Base-by-base conservation (phyloP, 2,329 filamentous ascomycete species). In the Talaromyces verruculosus region DNA sequence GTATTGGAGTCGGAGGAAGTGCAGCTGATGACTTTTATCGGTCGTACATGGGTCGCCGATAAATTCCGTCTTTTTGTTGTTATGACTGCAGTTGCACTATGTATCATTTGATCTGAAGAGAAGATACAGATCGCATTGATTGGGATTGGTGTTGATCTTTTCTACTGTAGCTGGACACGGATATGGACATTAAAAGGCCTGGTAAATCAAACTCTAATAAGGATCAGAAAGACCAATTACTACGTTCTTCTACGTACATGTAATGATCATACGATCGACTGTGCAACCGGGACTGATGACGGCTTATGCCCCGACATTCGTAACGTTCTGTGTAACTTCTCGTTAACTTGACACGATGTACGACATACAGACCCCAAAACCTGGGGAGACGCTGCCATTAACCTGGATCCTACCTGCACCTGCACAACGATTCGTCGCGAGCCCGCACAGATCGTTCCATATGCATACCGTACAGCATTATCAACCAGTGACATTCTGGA, bases 1-100 rank as follows among this genome's bases (percentile, higher is more conserved):
- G 72, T 6, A 78, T 81, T 57, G 81, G 79, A 69, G 77, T 78
- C 66, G 80, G 78, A 11, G 81, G 84, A 66, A 89, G 91, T 74
- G 89, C 90, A 17, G 89, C 91, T 1, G 93, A 97, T 75, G 91
- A 92, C 77, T 97, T 98, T 79, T 96, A 95, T 77, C 87, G 91
- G 60, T 96, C 92, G 64, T 96, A 92, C 80, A 88, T 92, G 83
- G 91, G 90, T 47, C 84, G 91, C 41, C 39, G 67, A 64, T 69
- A 47, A 45, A 25, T 35, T 35, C 28, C 30, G 15, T 49, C 19
- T 39, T 59, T n/a, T 43, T 28, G n/a, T 17, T 25, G 25, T 17
- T 17, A 22, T 41, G 30, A 59, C 33, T 30, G 51, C 17, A 53
- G 22, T 53, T 45, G 15, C 5, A 51, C 47, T 33, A 33, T 57